A percentile compares a stretch with the other conserved stretches of the same genome.
Evolutionary conservation across 1,284 basidiomycete genomes (phyloP).

Genomic region (Trametes hirsuta): DNA sequence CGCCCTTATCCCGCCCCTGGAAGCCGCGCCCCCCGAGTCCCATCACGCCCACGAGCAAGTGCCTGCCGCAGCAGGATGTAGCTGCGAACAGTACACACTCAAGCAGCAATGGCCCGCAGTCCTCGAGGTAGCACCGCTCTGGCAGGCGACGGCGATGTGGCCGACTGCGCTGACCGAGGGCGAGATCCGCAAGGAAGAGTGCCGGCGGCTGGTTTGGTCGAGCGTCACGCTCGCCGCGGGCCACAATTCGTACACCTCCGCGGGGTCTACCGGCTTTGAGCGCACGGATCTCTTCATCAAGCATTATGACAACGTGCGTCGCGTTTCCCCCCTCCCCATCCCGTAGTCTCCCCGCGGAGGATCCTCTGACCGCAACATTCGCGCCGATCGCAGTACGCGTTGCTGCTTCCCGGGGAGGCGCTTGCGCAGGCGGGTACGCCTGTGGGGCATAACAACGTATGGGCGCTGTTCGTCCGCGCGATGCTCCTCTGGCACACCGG

Average conservation of each 20-base stretch:
- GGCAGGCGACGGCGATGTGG: slow-evolving; percentile 69
- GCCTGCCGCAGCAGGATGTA: slow-evolving; percentile 37
- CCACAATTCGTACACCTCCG: slow-evolving; percentile 57
- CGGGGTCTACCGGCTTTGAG: slow-evolving; percentile 36
- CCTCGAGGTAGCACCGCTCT: slow-evolving; percentile 58
- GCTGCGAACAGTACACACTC: slow-evolving; percentile 55
- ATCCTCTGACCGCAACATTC: background rate
- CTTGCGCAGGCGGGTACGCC: slow-evolving; percentile 42
- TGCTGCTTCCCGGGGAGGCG: slow-evolving; percentile 66
- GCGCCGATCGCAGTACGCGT: slow-evolving; percentile 49
- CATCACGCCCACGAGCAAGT: background rate
- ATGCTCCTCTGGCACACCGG: slow-evolving; percentile 73
- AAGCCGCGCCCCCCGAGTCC: background rate
- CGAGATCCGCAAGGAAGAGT: slow-evolving; percentile 69
- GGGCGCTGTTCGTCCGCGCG: slow-evolving; percentile 67
- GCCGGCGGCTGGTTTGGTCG: slow-evolving; percentile 72
- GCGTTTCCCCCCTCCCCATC: background rate
- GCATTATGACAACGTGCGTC: slow-evolving; percentile 67
- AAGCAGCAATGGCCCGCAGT: slow-evolving; percentile 50
- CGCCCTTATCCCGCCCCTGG: background rate
- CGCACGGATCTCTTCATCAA: slow-evolving; percentile 56
- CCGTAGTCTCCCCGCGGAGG: no score
- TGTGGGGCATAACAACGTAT: slow-evolving; percentile 62
- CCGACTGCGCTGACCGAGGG: slow-evolving; percentile 53
- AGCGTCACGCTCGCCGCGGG: slow-evolving; percentile 61